Conservation (phyloP, 768 basidiomycete genomes). For the Pholiota microspora region DNA sequence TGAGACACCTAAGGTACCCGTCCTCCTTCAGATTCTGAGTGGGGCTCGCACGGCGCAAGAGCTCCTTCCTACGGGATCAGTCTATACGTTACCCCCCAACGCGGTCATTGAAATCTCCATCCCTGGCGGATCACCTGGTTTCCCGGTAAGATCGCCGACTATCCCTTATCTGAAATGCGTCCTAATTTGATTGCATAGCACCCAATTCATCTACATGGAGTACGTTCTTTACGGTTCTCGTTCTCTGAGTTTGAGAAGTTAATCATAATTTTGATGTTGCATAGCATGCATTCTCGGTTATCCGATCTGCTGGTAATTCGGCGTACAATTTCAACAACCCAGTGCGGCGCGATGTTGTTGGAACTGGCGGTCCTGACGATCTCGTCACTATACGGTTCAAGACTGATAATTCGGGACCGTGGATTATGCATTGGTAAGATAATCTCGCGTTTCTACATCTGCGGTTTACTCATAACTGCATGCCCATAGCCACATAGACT, state of each 20-base stretch:
- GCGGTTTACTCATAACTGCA: not conserved
- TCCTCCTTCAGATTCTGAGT: conserved; percentile 49
- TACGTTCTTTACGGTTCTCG: no score
- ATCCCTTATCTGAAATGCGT: not conserved
- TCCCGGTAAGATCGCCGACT: conserved; percentile 16
- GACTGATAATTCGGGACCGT: conserved; percentile 69
- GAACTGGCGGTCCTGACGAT: conserved; percentile 35
- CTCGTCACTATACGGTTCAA: conserved; percentile 58
- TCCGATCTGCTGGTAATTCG: conserved; percentile 38
- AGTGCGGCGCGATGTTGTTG: conserved; percentile 54
- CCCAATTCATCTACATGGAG: conserved; percentile 48
- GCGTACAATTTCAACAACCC: conserved; percentile 52
- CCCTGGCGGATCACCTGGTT: conserved; percentile 31
- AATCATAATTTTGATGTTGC: not conserved
- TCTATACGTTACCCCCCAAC: conserved; percentile 43
- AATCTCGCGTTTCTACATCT: not conserved
- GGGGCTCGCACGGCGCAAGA: conserved; percentile 37
- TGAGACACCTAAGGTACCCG: conserved; percentile 39
- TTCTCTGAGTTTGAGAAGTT: no score
- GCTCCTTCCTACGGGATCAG: conserved; percentile 38
- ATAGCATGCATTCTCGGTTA: conserved; percentile 38
- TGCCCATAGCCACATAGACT: conserved; percentile 36
- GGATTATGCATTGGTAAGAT: conserved; percentile 46
- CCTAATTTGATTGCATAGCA: conserved; percentile 24
- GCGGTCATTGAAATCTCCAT: conserved; percentile 48